phyloP scores from a whole-genome alignment of 805 yeast genomes.

The Hanseniaspora mollemarum region DNA sequence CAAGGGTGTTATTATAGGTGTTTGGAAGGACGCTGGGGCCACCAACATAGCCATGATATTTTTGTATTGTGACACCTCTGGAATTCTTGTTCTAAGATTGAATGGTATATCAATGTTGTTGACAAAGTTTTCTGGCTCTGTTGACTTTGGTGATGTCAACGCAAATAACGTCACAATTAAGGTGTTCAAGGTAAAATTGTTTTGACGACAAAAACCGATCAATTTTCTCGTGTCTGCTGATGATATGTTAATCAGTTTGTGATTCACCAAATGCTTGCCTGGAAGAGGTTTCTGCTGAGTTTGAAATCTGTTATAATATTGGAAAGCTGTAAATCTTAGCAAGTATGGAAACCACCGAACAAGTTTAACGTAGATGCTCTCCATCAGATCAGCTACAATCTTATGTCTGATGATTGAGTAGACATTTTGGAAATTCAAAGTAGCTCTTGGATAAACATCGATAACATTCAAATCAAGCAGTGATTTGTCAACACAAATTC shows the following conservation, averaged over 20 bases:
- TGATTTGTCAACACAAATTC: background rate
- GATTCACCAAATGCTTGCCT: background rate
- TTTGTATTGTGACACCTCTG: background rate
- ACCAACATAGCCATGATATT: background rate
- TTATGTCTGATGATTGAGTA: background rate
- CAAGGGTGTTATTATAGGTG: background rate
- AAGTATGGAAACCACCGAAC: background rate
- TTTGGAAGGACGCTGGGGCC: background rate
- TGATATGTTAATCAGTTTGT: background rate
- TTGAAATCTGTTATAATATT: background rate
- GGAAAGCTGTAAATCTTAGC: background rate
- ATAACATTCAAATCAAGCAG: constrained; percentile 2
- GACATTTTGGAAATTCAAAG: background rate
- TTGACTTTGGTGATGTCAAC: background rate
- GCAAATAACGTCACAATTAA: background rate
- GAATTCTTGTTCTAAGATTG: background rate
- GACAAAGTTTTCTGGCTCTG: background rate
- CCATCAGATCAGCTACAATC: background rate
- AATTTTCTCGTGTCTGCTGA: background rate
- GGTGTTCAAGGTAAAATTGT: background rate
- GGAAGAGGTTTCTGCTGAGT: background rate
- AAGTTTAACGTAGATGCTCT: background rate
- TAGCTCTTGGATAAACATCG: constrained; percentile 5
- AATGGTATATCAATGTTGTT: background rate
- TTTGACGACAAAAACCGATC: background rate